A percentile compares a stretch with the other conserved stretches of the same genome.
These are phyloP conservation scores for Candida palmyrensis DNA, from an alignment of 805 yeast species.

Conservation along the genomic window DNA sequence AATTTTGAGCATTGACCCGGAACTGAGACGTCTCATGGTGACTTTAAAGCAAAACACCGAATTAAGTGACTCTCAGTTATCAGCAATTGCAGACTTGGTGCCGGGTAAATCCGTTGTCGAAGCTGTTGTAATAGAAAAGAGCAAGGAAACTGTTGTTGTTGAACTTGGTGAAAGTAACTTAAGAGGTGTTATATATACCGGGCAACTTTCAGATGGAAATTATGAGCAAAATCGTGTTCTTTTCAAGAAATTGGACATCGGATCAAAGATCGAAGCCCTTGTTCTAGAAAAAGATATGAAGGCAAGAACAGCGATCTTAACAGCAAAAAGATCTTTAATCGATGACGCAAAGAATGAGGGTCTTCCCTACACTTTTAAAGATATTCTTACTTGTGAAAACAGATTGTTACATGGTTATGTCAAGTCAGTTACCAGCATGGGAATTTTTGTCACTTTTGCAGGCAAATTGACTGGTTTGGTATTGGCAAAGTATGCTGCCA, in stretches of 20 bases:
- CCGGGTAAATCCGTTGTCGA: slow-evolving; percentile 60
- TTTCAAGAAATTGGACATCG: slow-evolving; percentile 59
- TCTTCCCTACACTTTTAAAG: slow-evolving; percentile 59
- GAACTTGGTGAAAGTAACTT: slow-evolving; percentile 46
- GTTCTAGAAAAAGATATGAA: slow-evolving; percentile 63
- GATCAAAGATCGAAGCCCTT: slow-evolving; percentile 55
- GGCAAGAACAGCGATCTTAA: slow-evolving; percentile 54
- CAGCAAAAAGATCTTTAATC: slow-evolving; percentile 64
- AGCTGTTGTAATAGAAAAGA: slow-evolving; percentile 65
- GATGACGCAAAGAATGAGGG: slow-evolving; percentile 49
- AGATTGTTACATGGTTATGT: slow-evolving; percentile 65
- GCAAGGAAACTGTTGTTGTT: slow-evolving; percentile 66
- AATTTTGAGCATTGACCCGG: slow-evolving; percentile 51
- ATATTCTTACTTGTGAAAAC: slow-evolving; percentile 43
- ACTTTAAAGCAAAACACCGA: slow-evolving; percentile 67
- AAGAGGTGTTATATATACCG: slow-evolving; percentile 67
- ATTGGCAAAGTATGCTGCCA: slow-evolving; percentile 64
- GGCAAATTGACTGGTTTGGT: slow-evolving; percentile 79
- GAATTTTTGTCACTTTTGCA: slow-evolving; percentile 80
- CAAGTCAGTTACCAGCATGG: slow-evolving; percentile 70
- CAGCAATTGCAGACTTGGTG: slow-evolving; percentile 41
- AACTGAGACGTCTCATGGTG: slow-evolving; percentile 55
- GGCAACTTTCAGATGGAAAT: slow-evolving; percentile 75
- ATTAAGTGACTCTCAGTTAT: slow-evolving; percentile 41
- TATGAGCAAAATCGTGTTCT: slow-evolving; percentile 65